Evolutionary conservation across 2,329 filamentous ascomycete species (phyloP).

Genomic region (Lachnellula hyalina): DNA sequence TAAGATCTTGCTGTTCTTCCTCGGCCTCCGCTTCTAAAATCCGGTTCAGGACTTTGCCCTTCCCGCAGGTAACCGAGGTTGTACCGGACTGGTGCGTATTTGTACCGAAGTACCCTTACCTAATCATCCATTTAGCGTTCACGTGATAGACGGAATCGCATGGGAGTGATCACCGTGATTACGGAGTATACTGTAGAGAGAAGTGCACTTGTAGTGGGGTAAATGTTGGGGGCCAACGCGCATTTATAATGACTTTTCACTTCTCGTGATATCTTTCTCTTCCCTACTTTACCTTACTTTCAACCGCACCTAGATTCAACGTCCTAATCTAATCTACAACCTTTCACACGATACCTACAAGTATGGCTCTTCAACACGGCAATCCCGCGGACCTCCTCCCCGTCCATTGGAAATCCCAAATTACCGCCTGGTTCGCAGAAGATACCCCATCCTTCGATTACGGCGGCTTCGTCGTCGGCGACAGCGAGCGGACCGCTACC

Average conservation of each 20-base stretch:
- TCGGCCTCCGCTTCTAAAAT: too few relatives aligned
- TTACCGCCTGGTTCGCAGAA: slow-evolving; percentile 85
- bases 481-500: slow-evolving; percentile 55
- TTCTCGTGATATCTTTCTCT: neutral
- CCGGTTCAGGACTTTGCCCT: too few relatives aligned
- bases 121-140: too few relatives aligned
- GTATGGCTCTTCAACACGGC: slow-evolving; percentile 41
- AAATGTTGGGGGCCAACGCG: neutral
- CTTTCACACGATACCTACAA: neutral
- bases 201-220: too few relatives aligned
- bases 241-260: neutral
- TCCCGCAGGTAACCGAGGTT: too few relatives aligned
- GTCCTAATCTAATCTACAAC: neutral
- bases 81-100: too few relatives aligned
- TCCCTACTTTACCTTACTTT: neutral
- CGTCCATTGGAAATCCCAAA: slow-evolving; percentile 73
- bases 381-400: slow-evolving; percentile 71
- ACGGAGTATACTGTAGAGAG: too few relatives aligned
- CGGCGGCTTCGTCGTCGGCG: slow-evolving; percentile 91
- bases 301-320: neutral
- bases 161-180: too few relatives aligned
- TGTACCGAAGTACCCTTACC: too few relatives aligned
- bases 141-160: too few relatives aligned
- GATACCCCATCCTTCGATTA: slow-evolving; percentile 97
- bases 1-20: too few relatives aligned